These are phyloP conservation scores for Ustilago loliicola DNA, from an alignment of 1,284 basidiomycete genomes.

Conservation along the genomic window DNA sequence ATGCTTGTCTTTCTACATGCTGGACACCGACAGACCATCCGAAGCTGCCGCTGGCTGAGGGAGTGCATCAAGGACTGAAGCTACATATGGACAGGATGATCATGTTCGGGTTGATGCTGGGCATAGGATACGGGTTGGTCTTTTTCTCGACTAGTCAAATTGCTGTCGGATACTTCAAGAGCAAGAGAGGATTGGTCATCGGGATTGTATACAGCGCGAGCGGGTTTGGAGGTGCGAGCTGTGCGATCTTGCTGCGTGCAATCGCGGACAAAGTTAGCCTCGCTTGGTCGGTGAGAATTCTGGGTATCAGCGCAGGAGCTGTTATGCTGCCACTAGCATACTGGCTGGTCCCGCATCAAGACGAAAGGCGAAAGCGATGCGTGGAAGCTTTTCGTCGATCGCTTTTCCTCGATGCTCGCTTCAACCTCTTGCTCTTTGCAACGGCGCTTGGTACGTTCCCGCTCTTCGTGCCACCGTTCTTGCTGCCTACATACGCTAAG, in stretches of 20 bases:
- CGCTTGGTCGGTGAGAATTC: slow-evolving; percentile 62
- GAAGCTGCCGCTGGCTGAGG: slow-evolving; percentile 15
- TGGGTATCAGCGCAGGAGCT: slow-evolving; percentile 27
- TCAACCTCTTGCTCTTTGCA: slow-evolving; percentile 64
- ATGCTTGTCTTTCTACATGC: slow-evolving; percentile 61
- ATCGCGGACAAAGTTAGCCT: slow-evolving; percentile 56
- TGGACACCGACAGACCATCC: slow-evolving; percentile 30
- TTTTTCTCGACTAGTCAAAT: slow-evolving; percentile 53
- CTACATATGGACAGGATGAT: slow-evolving; percentile 29
- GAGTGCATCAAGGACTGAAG: slow-evolving; percentile 18
- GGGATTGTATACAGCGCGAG: slow-evolving; percentile 69
- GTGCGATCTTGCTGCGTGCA: slow-evolving; percentile 59
- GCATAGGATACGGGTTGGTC: slow-evolving; percentile 45
- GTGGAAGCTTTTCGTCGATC: slow-evolving; percentile 41
- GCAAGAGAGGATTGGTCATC: slow-evolving; percentile 64
- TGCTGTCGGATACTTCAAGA: slow-evolving; percentile 66
- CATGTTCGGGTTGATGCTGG: slow-evolving; percentile 38
- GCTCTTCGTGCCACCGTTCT: slow-evolving; percentile 70
- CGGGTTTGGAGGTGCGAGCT: slow-evolving; percentile 68
- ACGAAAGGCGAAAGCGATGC: slow-evolving; percentile 20
- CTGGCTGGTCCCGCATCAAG: slow-evolving; percentile 34
- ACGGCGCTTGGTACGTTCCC: slow-evolving; percentile 69
- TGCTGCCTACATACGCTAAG: slow-evolving; percentile 69
- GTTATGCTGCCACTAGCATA: slow-evolving; percentile 40
- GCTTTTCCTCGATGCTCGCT: slow-evolving; percentile 65